These are phyloP conservation scores for Dictyostelium citrinum DNA, from an alignment of 78 protist species.

Conservation along the genomic window DNA sequence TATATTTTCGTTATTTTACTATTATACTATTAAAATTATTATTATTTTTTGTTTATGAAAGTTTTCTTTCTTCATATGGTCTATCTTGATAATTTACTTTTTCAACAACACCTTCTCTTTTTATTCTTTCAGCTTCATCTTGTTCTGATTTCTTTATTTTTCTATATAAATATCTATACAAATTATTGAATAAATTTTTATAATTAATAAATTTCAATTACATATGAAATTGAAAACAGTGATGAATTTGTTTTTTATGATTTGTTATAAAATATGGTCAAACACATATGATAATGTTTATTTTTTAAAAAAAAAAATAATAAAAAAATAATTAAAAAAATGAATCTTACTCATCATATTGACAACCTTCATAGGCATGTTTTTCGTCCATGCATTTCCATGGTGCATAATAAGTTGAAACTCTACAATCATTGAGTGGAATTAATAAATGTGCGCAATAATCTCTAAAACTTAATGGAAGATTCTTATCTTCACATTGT, in stretches of 20 bases:
- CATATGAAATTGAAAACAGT: too few species aligned
- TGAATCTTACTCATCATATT: constrained; percentile 85
- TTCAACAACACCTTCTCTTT: neutral
- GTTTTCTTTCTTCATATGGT: constrained; percentile 2
- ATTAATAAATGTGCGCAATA: constrained; percentile 85
- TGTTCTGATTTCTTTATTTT: constrained; percentile 2
- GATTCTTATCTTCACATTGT: constrained; percentile 47
- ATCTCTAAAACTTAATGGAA: constrained; percentile 82
- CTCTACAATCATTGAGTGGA: constrained; percentile 87
- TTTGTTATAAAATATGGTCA: too few species aligned
- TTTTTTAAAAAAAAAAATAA: too few species aligned
- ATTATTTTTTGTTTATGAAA: neutral
- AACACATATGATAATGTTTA: too few species aligned
- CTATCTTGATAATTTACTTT: neutral
- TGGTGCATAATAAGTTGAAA: constrained; percentile 56
- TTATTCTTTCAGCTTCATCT: neutral
- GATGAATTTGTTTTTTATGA: too few species aligned
- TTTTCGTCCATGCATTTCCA: constrained; percentile 86
- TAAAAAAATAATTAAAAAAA: too few species aligned
- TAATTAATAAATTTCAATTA: too few species aligned
- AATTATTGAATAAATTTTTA: neutral
- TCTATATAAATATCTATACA: neutral
- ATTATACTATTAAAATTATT: neutral
- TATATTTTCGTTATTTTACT: neutral
- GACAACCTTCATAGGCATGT: constrained; percentile 88